Evolutionary conservation across 2,329 filamentous ascomycete species (phyloP).

Genomic region (Mycosphaerella sp.): DNA sequence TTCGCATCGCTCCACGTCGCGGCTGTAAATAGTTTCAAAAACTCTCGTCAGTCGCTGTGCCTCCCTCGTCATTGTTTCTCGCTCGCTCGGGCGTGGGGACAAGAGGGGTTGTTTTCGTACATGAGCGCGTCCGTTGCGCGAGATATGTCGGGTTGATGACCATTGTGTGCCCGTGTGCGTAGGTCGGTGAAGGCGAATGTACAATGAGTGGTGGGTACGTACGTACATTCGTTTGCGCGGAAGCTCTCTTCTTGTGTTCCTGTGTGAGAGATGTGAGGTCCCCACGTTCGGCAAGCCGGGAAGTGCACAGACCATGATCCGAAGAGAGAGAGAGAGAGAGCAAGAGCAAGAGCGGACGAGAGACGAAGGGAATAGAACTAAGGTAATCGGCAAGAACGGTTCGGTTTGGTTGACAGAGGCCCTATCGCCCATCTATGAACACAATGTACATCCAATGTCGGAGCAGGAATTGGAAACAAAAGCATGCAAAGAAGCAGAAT

Average conservation of each 20-base stretch:
- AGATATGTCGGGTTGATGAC: slow-evolving; percentile 90
- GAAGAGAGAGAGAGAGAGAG: not conserved
- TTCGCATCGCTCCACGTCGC: slow-evolving; percentile 85
- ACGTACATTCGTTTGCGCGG: no score
- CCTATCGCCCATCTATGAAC: slow-evolving; percentile 5
- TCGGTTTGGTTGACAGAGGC: not conserved
- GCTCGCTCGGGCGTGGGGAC: not conserved
- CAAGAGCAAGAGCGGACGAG: not conserved
- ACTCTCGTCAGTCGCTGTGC: no score
- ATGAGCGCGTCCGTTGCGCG: slow-evolving; percentile 52
- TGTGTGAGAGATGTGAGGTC: slow-evolving; percentile 1
- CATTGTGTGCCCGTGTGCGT: slow-evolving; percentile 28
- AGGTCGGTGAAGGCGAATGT: not conserved
- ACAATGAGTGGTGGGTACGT: no score
- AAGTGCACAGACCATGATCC: not conserved
- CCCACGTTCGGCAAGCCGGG: not conserved
- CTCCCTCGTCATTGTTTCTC: slow-evolving; percentile 18
- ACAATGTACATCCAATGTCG: slow-evolving; percentile 2
- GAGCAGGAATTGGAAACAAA: not conserved
- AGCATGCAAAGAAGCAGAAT: no score
- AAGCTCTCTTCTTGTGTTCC: no score
- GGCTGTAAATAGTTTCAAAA: slow-evolving; percentile 51
- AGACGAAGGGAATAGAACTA: not conserved
- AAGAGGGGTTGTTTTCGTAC: slow-evolving; percentile 32
- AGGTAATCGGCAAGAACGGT: no score